Percentiles rank a stretch among this genome's conserved stretches.
Evolutionary conservation across 768 basidiomycete species (phyloP).

Genomic region (Lyophyllum shimeji): DNA sequence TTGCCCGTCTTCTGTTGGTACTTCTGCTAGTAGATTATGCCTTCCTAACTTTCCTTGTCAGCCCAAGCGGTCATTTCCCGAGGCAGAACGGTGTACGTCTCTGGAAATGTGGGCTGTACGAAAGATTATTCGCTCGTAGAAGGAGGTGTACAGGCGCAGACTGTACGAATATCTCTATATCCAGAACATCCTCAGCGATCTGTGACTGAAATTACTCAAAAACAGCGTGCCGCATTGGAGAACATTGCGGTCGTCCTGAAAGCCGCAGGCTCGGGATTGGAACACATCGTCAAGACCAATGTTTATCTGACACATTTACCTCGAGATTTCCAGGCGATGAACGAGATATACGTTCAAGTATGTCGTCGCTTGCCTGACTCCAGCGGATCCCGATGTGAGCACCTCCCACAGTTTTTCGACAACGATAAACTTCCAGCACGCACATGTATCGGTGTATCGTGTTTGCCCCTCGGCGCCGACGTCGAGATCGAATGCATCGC

Average conservation of each 20-base stretch:
- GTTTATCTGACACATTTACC: constrained; percentile 39
- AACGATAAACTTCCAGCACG: constrained; percentile 48
- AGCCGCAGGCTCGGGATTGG: constrained; percentile 39
- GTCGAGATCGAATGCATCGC: constrained; percentile 67
- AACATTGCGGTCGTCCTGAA: constrained; percentile 40
- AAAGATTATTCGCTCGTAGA: constrained; percentile 22
- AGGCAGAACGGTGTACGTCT: constrained; percentile 34
- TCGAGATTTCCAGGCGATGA: constrained; percentile 36
- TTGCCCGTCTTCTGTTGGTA: constrained; percentile 36
- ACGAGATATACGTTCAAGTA: constrained; percentile 38
- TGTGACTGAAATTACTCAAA: too few species aligned
- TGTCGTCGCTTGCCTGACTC: not conserved
- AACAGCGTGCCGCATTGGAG: constrained; percentile 35
- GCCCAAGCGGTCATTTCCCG: constrained; percentile 39
- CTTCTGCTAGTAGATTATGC: not conserved
- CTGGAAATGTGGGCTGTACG: constrained; percentile 37
- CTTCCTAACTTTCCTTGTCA: constrained; percentile 10
- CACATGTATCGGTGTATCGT: constrained; percentile 57
- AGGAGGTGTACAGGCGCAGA: constrained; percentile 34
- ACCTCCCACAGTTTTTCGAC: constrained; percentile 42
- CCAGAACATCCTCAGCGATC: not conserved
- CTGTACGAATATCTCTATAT: constrained; percentile 22
- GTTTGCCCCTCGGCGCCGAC: constrained; percentile 50
- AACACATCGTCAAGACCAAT: constrained; percentile 42
- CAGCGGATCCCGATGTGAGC: not conserved